These are phyloP conservation scores for Claviceps lovelessii DNA, from an alignment of 2,329 filamentous ascomycete species.

Conservation along the genomic window DNA sequence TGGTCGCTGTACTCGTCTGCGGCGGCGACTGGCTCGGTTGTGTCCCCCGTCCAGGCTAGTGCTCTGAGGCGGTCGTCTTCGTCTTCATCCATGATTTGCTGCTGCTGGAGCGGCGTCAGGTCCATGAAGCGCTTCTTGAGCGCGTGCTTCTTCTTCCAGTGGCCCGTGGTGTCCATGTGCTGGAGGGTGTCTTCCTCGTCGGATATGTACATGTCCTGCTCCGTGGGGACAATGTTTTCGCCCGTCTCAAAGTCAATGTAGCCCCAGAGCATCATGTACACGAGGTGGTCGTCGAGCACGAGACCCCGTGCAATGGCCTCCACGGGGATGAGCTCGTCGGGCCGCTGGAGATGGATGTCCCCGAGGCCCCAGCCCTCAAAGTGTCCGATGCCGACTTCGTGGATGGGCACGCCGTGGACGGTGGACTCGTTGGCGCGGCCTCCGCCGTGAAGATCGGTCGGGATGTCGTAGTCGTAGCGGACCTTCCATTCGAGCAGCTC, in stretches of 20 bases:
- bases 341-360: slow-evolving; percentile 31
- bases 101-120: slow-evolving; percentile 23
- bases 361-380: slow-evolving; percentile 43
- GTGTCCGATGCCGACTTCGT: slow-evolving; percentile 37
- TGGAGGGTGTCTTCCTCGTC: slow-evolving; percentile 27
- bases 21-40: slow-evolving; percentile 8
- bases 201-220: slow-evolving; percentile 37
- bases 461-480: slow-evolving; percentile 38
- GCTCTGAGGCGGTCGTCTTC: slow-evolving; percentile 21
- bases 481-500: slow-evolving; percentile 45
- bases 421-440: slow-evolving; percentile 11
- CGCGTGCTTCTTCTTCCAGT: slow-evolving; percentile 31
- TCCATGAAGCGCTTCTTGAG: slow-evolving; percentile 29
- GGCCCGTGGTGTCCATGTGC: slow-evolving; percentile 19
- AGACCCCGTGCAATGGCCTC: slow-evolving; percentile 41
- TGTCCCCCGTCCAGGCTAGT: slow-evolving; percentile 18
- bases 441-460: slow-evolving; percentile 14
- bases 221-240: slow-evolving; percentile 33
- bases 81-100: slow-evolving; percentile 23
- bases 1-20: not conserved
- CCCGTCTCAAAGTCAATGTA: slow-evolving; percentile 39
- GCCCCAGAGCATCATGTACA: slow-evolving; percentile 49
- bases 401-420: slow-evolving; percentile 36
- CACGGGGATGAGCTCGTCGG: slow-evolving; percentile 43
- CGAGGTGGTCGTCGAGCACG: slow-evolving; percentile 36